Base-by-base conservation (phyloP, 2,329 filamentous ascomycete species). In the Blumeria hordei region DNA sequence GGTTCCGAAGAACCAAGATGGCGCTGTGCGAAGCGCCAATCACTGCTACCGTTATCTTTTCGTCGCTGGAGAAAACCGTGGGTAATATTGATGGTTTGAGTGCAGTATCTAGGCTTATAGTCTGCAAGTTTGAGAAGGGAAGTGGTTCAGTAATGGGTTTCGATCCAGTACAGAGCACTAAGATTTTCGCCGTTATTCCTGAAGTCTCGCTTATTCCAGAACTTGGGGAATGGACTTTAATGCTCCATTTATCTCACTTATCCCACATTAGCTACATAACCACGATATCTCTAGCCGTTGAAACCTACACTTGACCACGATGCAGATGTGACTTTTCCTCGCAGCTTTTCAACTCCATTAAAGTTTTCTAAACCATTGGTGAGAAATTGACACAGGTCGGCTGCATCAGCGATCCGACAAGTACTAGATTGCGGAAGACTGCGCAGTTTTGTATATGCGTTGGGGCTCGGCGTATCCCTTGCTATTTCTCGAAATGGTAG, bases 1-100 rank as follows among this genome's bases (percentile, higher is more conserved):
- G 70, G 62, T 81, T 81, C 63, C 75, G 71, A 14, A 81, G 71
- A 28, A 78, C 76, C 9, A 81, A 69, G 51, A 81, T 75, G 11
- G 78, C 78, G 45, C 74, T 78, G 65, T 81, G 78, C 1, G 77
- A 80, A 47, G 76, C 76, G 35, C 78, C 78, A 9, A 81, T 69
- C 9, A 81, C 75, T 11, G 70, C 76, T 14, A 81, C 65, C 2
- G 71, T 76, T 1, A 65, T 63, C 6, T 65, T 59, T 12, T 59
- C 58, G 28, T 69, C 62, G 5, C 62, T 58, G 7, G 67, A 67
- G 9, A 76, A 64, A n/a, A 64, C 60, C 5, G 66, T 62, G 6
- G 68, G 60, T 12, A 80, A 68, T 2, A 68, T 60, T 1, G 71
- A 71, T 3, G 77, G 77, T 21, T 73, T 73, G 7, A 81, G 69